phyloP scores from a whole-genome alignment of 208 protist genomes.

The Trichomonas vaginalis region DNA sequence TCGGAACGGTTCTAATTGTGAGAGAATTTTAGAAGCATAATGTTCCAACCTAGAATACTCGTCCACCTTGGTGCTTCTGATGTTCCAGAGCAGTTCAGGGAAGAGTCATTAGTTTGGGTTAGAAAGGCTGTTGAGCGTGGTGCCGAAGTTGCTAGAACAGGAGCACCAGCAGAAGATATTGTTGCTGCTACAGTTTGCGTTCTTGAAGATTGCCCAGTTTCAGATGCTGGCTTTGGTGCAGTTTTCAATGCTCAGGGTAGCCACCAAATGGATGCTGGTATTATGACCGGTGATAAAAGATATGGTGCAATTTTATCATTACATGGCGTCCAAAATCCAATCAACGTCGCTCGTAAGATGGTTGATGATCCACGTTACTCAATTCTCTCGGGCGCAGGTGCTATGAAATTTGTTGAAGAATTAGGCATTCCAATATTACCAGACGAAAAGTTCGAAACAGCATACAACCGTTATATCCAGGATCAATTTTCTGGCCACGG shows the following conservation, averaged over 20 bases:
- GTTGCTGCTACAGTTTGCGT: neutral
- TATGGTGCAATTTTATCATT: neutral
- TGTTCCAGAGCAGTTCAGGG: neutral
- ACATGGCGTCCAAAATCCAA: neutral
- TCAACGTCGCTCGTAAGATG: neutral
- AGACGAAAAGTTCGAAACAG: neutral
- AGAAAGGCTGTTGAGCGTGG: neutral
- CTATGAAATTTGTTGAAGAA: neutral
- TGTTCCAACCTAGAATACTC: neutral
- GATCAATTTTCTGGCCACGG: neutral
- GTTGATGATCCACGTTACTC: neutral
- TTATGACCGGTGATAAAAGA: slow-evolving; percentile 10
- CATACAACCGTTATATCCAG: neutral
- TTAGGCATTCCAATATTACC: neutral
- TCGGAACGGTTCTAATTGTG: neutral
- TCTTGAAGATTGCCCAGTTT: slow-evolving; percentile 1
- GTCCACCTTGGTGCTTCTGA: neutral
- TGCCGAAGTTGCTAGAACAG: neutral
- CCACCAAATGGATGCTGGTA: slow-evolving; percentile 6
- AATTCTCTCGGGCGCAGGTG: neutral
- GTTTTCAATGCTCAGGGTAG: neutral
- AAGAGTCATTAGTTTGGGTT: neutral
- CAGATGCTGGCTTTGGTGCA: neutral
- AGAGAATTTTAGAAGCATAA: neutral
- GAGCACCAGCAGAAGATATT: neutral